phyloP scores from a whole-genome alignment of 257 asterid species.

The Fraxinus quadrangulata region DNA sequence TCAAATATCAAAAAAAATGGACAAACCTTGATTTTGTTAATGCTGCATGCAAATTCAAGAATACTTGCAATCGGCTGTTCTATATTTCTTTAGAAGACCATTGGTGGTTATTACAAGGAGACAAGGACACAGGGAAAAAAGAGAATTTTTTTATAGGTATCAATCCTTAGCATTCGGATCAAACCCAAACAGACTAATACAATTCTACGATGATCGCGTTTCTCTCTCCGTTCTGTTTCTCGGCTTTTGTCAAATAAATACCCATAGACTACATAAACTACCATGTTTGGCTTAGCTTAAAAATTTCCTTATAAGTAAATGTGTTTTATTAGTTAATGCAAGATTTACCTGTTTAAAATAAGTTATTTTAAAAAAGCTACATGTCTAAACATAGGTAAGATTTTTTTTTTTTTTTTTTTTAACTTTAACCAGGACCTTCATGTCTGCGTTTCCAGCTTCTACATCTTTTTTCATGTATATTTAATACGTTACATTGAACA shows the following conservation, averaged over 20 bases:
- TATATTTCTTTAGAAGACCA: slow-evolving; percentile 12
- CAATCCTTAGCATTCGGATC: slow-evolving; percentile 36
- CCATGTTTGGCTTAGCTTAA: neutral
- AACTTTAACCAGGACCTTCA: slow-evolving; percentile 9
- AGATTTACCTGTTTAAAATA: too few species aligned
- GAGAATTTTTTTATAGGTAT: slow-evolving; percentile 27
- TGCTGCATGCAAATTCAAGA: slow-evolving; percentile 35
- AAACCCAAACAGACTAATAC: slow-evolving; percentile 36
- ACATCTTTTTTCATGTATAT: neutral
- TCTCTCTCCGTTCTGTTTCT: slow-evolving; percentile 2
- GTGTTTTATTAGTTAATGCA: too few species aligned
- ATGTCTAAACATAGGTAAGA: too few species aligned
- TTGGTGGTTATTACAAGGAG: neutral
- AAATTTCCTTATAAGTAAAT: neutral
- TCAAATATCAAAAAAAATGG: slow-evolving; percentile 10
- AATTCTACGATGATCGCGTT: slow-evolving; percentile 21
- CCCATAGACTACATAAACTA: neutral
- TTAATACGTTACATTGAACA: neutral
- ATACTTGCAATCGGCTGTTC: slow-evolving; percentile 13
- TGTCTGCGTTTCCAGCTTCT: slow-evolving; percentile 10
- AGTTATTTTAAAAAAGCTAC: too few species aligned
- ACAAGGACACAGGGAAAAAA: slow-evolving; percentile 8
- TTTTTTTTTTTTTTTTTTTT: too few species aligned
- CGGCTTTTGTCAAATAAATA: neutral
- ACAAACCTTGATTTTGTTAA: slow-evolving; percentile 30